Evolutionary conservation across 75 land plant genomes (phyloP).

Genomic region (Chamaecyparis obtusa): DNA sequence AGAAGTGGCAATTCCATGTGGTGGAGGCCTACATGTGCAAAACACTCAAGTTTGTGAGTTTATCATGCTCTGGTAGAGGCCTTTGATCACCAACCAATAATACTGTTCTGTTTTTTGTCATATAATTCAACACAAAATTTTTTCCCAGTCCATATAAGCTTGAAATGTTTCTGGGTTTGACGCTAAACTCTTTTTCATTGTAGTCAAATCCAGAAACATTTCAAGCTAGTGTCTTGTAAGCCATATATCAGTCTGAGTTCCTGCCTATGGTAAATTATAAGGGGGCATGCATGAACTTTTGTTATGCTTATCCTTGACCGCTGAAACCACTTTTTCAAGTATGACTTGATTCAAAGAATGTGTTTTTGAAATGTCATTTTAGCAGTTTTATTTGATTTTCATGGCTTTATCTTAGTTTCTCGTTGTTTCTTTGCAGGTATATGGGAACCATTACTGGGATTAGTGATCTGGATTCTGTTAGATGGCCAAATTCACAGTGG

Average conservation of each 20-base stretch:
- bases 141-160: no score
- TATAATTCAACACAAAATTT: no score
- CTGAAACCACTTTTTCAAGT: neutral
- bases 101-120: neutral
- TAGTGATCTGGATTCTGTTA: slow-evolving; percentile 69
- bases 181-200: no score
- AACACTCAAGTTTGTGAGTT: neutral
- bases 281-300: neutral
- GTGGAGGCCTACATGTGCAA: neutral
- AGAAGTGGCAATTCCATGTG: neutral
- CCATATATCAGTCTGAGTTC: neutral
- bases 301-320: neutral
- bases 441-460: slow-evolving; percentile 82
- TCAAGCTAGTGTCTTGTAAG: neutral
- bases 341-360: neutral
- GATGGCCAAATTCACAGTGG: slow-evolving; percentile 90
- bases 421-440: slow-evolving; percentile 24
- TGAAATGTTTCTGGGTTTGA: no score
- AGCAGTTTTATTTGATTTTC: neutral
- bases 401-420: neutral
- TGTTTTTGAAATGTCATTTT: neutral
- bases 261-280: neutral
- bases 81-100: neutral
- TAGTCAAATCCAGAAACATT: no score
- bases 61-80: neutral